phyloP scores from a whole-genome alignment of 805 yeast genomes.

The Pichia thaimueangensis region DNA sequence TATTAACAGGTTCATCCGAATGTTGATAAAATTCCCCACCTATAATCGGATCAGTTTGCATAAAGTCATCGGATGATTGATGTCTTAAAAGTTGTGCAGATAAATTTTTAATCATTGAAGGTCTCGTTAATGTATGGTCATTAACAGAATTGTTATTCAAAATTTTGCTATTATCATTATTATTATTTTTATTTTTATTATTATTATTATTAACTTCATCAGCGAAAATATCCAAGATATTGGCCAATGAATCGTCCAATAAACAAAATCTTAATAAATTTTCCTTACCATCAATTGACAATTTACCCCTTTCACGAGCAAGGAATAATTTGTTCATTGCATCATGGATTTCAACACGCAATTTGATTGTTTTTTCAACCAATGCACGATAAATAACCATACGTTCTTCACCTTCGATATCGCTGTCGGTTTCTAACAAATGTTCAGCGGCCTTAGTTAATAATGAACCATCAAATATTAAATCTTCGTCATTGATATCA shows the following conservation, averaged over 20 bases:
- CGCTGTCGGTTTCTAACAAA: slow-evolving; percentile 36
- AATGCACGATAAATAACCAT: slow-evolving; percentile 43
- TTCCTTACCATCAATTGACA: slow-evolving; percentile 51
- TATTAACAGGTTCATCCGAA: slow-evolving; percentile 4
- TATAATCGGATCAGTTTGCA: slow-evolving; percentile 48
- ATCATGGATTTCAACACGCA: slow-evolving; percentile 45
- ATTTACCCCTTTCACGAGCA: slow-evolving; percentile 37
- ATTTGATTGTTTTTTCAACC: slow-evolving; percentile 43
- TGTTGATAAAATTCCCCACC: slow-evolving; percentile 31
- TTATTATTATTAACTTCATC: slow-evolving; percentile 15
- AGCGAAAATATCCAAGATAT: slow-evolving; percentile 41
- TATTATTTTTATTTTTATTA: background rate
- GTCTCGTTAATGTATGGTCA: slow-evolving; percentile 13
- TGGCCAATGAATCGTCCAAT: slow-evolving; percentile 48
- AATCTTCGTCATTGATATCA: slow-evolving; percentile 40
- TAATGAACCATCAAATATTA: slow-evolving; percentile 69
- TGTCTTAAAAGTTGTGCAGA: slow-evolving; percentile 37
- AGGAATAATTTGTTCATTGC: slow-evolving; percentile 46
- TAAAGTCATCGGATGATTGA: slow-evolving; percentile 42
- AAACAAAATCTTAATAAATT: slow-evolving; percentile 46
- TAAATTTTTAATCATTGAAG: slow-evolving; percentile 23
- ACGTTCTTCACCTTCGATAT: slow-evolving; percentile 32
- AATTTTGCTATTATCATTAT: background rate
- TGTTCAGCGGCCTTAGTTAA: slow-evolving; percentile 70
- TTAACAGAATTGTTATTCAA: background rate